A percentile compares a stretch with the other conserved stretches of the same genome.
These are phyloP conservation scores for Zymoseptoria brevis DNA, from an alignment of 2,329 filamentous ascomycete species.

Conservation along the genomic window DNA sequence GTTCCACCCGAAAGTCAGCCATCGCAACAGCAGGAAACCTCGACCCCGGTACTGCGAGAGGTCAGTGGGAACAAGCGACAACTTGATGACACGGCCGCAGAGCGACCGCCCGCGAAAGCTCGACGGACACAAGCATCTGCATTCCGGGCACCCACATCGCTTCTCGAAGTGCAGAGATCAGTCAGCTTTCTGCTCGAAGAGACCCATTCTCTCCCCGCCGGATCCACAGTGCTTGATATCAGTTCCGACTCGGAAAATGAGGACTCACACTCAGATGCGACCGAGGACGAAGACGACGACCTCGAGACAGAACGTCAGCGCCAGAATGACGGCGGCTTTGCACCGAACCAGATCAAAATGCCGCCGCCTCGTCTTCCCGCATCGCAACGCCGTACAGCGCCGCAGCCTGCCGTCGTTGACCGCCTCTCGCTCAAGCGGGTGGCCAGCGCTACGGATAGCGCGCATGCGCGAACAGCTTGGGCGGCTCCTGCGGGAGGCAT, in stretches of 20 bases:
- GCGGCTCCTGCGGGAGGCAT: constrained; percentile 33
- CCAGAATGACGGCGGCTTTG: constrained; percentile 28
- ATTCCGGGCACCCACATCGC: constrained; percentile 57
- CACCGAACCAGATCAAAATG: constrained; percentile 22
- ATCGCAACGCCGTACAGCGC: constrained; percentile 32
- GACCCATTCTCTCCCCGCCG: constrained; percentile 28
- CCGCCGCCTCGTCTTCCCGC: constrained; percentile 34
- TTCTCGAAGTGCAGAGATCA: constrained; percentile 75
- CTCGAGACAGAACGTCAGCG: constrained; percentile 31
- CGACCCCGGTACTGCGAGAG: constrained; percentile 16
- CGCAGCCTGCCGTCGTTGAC: constrained; percentile 52
- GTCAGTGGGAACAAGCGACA: constrained; percentile 26
- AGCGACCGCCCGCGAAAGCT: constrained; percentile 33
- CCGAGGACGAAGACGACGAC: constrained; percentile 42
- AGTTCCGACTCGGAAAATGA: constrained; percentile 36
- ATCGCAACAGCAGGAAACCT: constrained; percentile 13
- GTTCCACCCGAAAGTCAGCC: constrained; percentile 21
- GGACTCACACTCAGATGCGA: constrained; percentile 41
- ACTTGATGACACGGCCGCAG: constrained; percentile 21
- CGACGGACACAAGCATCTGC: constrained; percentile 31
- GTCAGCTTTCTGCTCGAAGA: constrained; percentile 76
- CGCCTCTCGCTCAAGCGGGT: constrained; percentile 58
- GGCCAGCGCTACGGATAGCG: constrained; percentile 17
- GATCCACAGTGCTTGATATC: constrained; percentile 46
- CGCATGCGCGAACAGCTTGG: constrained; percentile 25